phyloP scores from a whole-genome alignment of 768 basidiomycete genomes.

The Lactifluus subvellereus region DNA sequence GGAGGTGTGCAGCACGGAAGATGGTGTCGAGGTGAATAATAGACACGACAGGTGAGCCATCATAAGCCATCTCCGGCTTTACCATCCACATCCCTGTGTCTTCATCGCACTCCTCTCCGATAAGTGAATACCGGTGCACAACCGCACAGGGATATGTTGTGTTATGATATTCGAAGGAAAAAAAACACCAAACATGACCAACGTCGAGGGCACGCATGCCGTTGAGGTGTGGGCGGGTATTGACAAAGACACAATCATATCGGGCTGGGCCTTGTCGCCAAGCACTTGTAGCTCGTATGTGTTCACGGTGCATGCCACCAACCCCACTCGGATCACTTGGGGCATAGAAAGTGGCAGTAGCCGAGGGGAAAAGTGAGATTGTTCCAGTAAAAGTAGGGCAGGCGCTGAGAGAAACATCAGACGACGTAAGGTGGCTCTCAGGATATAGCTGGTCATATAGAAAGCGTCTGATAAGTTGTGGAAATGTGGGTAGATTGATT shows the following conservation, averaged over 20 bases:
- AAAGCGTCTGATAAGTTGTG: too few species aligned
- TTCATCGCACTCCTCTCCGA: background rate
- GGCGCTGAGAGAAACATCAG: too few species aligned
- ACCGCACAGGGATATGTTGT: constrained; percentile 7
- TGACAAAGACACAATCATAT: background rate
- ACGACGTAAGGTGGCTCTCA: too few species aligned
- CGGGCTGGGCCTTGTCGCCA: too few species aligned
- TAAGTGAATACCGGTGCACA: background rate
- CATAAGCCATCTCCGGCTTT: background rate
- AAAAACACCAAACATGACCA: background rate
- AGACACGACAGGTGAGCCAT: background rate
- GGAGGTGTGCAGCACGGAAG: constrained; percentile 5
- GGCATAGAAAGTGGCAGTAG: background rate
- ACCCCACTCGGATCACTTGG: background rate
- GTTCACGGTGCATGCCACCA: background rate
- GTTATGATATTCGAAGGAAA: background rate
- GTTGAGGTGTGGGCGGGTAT: background rate
- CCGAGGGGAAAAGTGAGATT: background rate
- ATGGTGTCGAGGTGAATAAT: constrained; percentile 3
- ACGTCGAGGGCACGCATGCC: too few species aligned
- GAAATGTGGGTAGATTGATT: too few species aligned
- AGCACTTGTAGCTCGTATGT: too few species aligned
- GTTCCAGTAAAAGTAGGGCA: background rate
- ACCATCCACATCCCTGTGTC: constrained; percentile 16
- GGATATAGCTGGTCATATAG: too few species aligned